A percentile compares a stretch with the other conserved stretches of the same genome.
These are phyloP conservation scores for Leccinum fallax DNA, from an alignment of 1,284 basidiomycete species.

Conservation along the genomic window DNA sequence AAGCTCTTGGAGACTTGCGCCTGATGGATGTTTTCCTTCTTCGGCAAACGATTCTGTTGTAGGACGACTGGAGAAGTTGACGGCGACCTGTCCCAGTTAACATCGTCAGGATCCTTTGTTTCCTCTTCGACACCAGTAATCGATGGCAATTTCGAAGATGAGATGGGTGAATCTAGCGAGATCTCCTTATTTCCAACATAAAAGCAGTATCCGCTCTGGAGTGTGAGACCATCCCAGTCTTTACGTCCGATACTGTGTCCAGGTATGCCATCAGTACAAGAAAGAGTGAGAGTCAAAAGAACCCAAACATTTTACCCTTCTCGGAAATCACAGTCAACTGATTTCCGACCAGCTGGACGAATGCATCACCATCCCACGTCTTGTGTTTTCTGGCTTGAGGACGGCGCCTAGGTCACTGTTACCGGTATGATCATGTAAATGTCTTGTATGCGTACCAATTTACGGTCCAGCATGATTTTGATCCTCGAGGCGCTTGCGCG, in stretches of 20 bases:
- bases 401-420: conserved; percentile 59
- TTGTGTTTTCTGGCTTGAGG: conserved; percentile 82
- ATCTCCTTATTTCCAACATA: conserved; percentile 64
- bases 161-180: conserved; percentile 56
- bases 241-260: conserved; percentile 60
- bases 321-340: conserved; percentile 68
- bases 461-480: conserved; percentile 59
- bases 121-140: conserved; percentile 41
- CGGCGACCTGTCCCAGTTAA: conserved; percentile 5
- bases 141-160: conserved; percentile 52
- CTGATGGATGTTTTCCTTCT: conserved; percentile 31
- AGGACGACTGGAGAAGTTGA: not conserved
- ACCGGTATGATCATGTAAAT: conserved; percentile 1
- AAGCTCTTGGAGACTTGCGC: conserved; percentile 39
- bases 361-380: conserved; percentile 86
- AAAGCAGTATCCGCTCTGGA: conserved; percentile 51
- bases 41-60: conserved; percentile 13
- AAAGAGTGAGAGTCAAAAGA: conserved; percentile 5
- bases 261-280: conserved; percentile 12
- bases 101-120: conserved; percentile 18
- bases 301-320: conserved; percentile 61
- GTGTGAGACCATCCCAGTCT: conserved; percentile 58
- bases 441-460: conserved; percentile 55
- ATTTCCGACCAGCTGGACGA: conserved; percentile 51
- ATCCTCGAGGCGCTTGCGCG: conserved; percentile 9